These are phyloP conservation scores for Triangularia setosa DNA, from an alignment of 2,329 filamentous ascomycete genomes.

Conservation along the genomic window DNA sequence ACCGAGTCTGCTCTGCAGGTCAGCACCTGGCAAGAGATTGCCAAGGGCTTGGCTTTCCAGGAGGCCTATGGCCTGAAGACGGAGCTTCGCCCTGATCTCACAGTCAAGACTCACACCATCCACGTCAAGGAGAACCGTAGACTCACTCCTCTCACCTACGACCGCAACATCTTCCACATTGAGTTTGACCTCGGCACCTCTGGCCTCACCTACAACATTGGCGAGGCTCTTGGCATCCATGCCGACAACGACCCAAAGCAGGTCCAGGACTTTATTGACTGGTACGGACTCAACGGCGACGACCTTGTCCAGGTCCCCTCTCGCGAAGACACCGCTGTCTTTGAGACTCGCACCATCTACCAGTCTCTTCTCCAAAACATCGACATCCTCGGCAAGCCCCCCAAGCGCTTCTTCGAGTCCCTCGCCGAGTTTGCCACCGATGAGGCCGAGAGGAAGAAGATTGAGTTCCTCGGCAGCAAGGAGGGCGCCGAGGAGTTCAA, in stretches of 20 bases:
- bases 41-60: conserved; percentile 88
- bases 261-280: conserved; percentile 80
- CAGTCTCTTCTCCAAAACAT: conserved; percentile 89
- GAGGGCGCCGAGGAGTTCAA: conserved; percentile 90
- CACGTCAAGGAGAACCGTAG: conserved; percentile 94
- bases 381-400: conserved; percentile 93
- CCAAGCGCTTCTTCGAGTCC: conserved; percentile 95
- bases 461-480: conserved; percentile 70
- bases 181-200: conserved; percentile 94
- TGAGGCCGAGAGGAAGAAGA: conserved; percentile 74
- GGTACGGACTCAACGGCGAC: conserved; percentile 77
- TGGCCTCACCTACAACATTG: conserved; percentile 92
- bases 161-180: conserved; percentile 99
- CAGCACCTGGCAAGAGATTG: conserved; percentile 75
- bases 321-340: conserved; percentile 67
- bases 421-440: conserved; percentile 83
- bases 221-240: conserved; percentile 94
- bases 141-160: conserved; percentile 81
- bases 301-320: conserved; percentile 89
- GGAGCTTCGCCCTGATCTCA: conserved; percentile 76
- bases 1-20: conserved; percentile 61
- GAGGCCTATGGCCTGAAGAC: conserved; percentile 79
- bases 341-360: conserved; percentile 89
- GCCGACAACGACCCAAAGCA: conserved; percentile 83
- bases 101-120: conserved; percentile 81